Base-by-base conservation (phyloP, 2,329 filamentous ascomycete genomes). In the Talaromyces sp. region DNA sequence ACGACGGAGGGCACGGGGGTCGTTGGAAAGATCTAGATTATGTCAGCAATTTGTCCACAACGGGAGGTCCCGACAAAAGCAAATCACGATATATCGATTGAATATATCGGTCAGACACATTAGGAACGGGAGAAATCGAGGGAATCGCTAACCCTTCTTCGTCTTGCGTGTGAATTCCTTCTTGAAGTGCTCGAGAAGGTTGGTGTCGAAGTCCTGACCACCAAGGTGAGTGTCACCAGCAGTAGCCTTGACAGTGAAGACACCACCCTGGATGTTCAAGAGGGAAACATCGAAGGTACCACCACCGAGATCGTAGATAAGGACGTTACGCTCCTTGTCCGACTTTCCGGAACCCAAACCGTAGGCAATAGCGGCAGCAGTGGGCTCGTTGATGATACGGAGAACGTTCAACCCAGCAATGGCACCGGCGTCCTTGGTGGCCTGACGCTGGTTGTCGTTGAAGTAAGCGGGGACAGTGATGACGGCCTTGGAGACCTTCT, bases 231-330 rank as follows among this genome's bases (percentile, higher is more conserved):
- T 97, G 77, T 99, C 94, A 88, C 95, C 95, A 76, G 94, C 93
- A 67, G 95, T 98, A 69, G 94, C 93, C 89, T 96, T 96, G 81
- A 98, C 95, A 71, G 94, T 97, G 88, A 99, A 99, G 76, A 99
- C 95, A 87, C 95, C 95, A 79, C 94, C 93, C 85, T 98, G 93
- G 80, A 99, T 98, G 87, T 97, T 94, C 54, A 99, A 88, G 73
- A 98, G 92, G 70, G 95, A 98, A 31, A 99, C 95, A 97, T 99
- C 95, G 84, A 99, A 99, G 81, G 95, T 99, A 88, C 95, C 95
- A 88, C 95, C 95, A 88, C 95, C 95, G 70, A 99, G 90, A 89
- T 99, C 95, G 87, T 98, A 99, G 86, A 99, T 98, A 73, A 99
- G 88, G 77, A 99, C 94, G 80, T 98, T 97, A 78, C 95, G 92